Base-by-base conservation (phyloP, 1,284 basidiomycete species). In the Marasmius fiardii region DNA sequence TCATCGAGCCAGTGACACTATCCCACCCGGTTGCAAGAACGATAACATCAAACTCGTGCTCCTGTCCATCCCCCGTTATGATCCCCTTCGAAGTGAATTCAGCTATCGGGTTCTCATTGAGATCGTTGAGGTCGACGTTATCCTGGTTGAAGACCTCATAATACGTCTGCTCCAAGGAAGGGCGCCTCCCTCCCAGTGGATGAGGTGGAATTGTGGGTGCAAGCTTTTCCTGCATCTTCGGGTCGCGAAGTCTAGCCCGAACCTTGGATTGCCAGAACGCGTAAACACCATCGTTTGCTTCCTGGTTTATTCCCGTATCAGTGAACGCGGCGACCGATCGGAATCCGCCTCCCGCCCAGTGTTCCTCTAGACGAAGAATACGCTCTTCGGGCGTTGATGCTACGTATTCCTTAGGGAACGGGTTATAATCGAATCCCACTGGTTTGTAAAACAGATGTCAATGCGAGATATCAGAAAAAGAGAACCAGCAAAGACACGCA, bases 101-200 rank as follows among this genome's bases (percentile, higher is more conserved):
- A 10, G 33, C 39, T 14, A 57, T 57, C 21, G 54, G 48, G 39
- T 55, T 51, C 47, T 61, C 61, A 7, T 60, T 57, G 14, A 66
- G 14, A 47, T 65, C 65, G 18, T 65, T 45, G 24, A 66, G 63
- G 0, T 54, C 52, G 33, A 66, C 64, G 31, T 66, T 64, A 11
- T 59, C 54, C 51, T 61, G 65, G 51, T 65, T 63, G 52, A 53
- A 65, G n/a, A 64, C 64, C 39, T 66, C 64, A 21, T 55, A 66
- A 35, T 62, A 65, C 1, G 43, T 37, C 43, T 60, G 57, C 51
- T 66, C 65, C 16, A 66, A 51, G 16, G 41, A 59, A 0, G 61
- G 56, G 18, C 61, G 59, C 43, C 63, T 63, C 16, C 50, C 43
- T 14, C 61, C 61, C 33, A 65, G 61, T 3, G 64, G 62, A 43